Conservation (phyloP, 2,329 filamentous ascomycete genomes). For the Sporothrix variecibatus region DNA sequence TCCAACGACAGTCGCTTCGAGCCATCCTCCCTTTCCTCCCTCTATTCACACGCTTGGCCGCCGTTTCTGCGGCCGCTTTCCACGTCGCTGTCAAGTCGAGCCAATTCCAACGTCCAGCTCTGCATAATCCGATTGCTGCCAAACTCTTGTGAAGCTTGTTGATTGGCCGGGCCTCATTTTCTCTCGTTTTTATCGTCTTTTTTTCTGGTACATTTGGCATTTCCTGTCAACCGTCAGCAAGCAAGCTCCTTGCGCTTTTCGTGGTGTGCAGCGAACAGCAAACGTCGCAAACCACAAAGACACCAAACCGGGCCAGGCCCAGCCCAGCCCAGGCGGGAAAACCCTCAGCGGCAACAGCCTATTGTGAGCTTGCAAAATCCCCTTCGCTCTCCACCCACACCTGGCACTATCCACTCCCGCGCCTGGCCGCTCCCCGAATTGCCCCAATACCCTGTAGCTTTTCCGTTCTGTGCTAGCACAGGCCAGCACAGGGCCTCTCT, state of each 20-base stretch:
- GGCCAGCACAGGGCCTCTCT: slow-evolving; percentile 19
- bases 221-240: neutral
- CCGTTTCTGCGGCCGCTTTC: slow-evolving; percentile 11
- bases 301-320: slow-evolving; percentile 16
- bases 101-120: neutral
- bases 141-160: neutral
- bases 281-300: slow-evolving; percentile 18
- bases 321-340: neutral
- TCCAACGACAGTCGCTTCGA: neutral
- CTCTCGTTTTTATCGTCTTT: neutral
- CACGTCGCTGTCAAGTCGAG: slow-evolving; percentile 2
- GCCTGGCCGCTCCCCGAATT: slow-evolving; percentile 19
- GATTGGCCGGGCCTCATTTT: neutral
- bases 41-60: neutral
- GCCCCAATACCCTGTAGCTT: slow-evolving; percentile 27
- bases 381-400: slow-evolving; percentile 24
- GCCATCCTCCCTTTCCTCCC: neutral
- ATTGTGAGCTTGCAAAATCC: slow-evolving; percentile 27
- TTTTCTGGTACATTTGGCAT: neutral
- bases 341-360: slow-evolving; percentile 23
- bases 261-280: slow-evolving; percentile 1
- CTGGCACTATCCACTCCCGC: slow-evolving; percentile 20
- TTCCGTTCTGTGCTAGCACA: neutral
- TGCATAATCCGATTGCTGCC: slow-evolving; percentile 5
- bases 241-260: neutral